These are phyloP conservation scores for Aureobasidium melanogenum DNA, from an alignment of 2,329 filamentous ascomycete genomes.

Conservation along the genomic window DNA sequence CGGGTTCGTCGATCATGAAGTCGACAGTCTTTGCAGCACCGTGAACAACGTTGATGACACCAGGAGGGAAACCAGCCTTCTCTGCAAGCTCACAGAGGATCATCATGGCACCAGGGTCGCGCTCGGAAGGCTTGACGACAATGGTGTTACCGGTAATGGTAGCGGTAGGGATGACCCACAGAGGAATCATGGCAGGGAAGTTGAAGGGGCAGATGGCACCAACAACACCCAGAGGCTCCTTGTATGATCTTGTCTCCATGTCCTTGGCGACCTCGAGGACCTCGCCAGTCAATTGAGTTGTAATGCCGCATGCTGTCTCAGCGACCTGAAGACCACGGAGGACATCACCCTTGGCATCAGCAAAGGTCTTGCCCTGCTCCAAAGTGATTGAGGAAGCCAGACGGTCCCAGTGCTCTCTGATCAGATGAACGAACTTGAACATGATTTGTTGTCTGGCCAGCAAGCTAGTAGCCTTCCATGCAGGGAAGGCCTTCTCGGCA, in stretches of 20 bases:
- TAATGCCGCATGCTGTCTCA: slow-evolving; percentile 71
- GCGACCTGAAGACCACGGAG: slow-evolving; percentile 76
- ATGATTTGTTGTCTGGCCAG: slow-evolving; percentile 70
- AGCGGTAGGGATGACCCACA: slow-evolving; percentile 84
- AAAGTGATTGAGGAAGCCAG: slow-evolving; percentile 77
- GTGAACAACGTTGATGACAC: slow-evolving; percentile 77
- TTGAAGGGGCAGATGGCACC: slow-evolving; percentile 86
- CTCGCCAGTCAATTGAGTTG: slow-evolving; percentile 74
- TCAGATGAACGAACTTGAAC: slow-evolving; percentile 70
- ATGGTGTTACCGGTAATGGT: slow-evolving; percentile 77
- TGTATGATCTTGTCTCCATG: slow-evolving; percentile 79
- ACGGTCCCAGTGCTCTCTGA: slow-evolving; percentile 77
- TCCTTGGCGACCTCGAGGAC: slow-evolving; percentile 79
- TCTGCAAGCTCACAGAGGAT: slow-evolving; percentile 72
- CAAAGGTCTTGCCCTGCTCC: slow-evolving; percentile 83
- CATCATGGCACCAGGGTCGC: slow-evolving; percentile 76
- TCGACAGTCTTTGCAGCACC: slow-evolving; percentile 73
- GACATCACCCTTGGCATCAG: slow-evolving; percentile 73
- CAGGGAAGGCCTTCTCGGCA: slow-evolving; percentile 62
- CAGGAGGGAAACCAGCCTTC: slow-evolving; percentile 72
- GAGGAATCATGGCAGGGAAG: slow-evolving; percentile 85
- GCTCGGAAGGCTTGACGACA: slow-evolving; percentile 78
- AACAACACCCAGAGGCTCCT: slow-evolving; percentile 71
- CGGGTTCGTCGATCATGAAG: slow-evolving; percentile 76
- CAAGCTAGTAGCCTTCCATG: slow-evolving; percentile 61